Evolutionary conservation across 257 asterid species (phyloP).

Genomic region (Coffea eugenioides): DNA sequence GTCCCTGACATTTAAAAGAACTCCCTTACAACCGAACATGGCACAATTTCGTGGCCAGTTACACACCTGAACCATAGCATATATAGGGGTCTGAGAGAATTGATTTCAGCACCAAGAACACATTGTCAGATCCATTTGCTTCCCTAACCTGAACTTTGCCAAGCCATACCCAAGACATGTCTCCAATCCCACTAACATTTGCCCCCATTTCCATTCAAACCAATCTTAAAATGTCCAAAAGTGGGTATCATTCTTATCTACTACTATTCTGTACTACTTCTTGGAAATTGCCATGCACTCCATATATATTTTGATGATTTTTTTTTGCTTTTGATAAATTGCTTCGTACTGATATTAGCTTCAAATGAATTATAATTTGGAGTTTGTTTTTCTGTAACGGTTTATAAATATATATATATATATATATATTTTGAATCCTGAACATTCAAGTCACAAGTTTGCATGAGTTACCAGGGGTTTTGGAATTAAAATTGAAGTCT

Average conservation of each 20-base stretch:
- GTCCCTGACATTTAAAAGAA: neutral
- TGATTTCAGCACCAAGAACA: constrained; percentile 13
- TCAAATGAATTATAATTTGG: neutral
- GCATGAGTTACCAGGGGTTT: no score
- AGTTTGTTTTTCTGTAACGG: no score
- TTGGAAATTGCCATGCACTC: neutral
- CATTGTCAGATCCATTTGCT: constrained; percentile 16
- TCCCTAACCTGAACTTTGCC: constrained; percentile 18
- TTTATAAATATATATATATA: no score
- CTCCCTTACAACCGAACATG: constrained; percentile 16
- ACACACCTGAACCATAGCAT: neutral
- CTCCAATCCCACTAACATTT: constrained; percentile 18
- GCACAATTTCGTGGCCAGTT: constrained; percentile 3
- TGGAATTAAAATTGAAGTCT: no score
- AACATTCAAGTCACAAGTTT: no score
- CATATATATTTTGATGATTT: neutral
- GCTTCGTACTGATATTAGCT: neutral
- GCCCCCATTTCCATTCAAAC: constrained; percentile 8
- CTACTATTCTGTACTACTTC: neutral
- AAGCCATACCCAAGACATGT: constrained; percentile 13
- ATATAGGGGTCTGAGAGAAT: constrained; percentile 11
- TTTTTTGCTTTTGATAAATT: neutral
- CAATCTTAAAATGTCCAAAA: neutral
- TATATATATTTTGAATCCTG: no score
- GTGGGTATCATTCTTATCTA: neutral